These are phyloP conservation scores for Metahyphopichia silvanorum DNA, from an alignment of 805 yeast species.

Conservation along the genomic window DNA sequence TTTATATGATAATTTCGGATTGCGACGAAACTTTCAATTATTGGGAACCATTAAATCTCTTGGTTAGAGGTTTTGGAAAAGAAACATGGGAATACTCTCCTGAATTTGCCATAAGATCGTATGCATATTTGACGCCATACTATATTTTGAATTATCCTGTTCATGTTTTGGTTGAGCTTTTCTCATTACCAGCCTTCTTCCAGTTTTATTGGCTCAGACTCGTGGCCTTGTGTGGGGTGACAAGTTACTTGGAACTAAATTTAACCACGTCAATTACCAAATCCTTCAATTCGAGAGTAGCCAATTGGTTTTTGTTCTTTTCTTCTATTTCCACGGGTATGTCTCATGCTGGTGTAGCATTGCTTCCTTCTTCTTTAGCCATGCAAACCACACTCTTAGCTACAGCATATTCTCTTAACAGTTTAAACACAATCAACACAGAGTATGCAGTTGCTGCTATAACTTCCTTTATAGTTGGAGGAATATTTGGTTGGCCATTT, in stretches of 20 bases:
- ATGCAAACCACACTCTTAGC: slow-evolving; percentile 46
- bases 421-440: slow-evolving; percentile 5
- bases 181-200: slow-evolving; percentile 18
- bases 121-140: slow-evolving; percentile 66
- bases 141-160: slow-evolving; percentile 24
- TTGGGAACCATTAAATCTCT: slow-evolving; percentile 87
- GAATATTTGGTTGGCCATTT: slow-evolving; percentile 91
- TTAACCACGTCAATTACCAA: slow-evolving; percentile 42
- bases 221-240: slow-evolving; percentile 32
- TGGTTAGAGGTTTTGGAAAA: slow-evolving; percentile 80
- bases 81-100: slow-evolving; percentile 98
- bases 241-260: slow-evolving; percentile 49
- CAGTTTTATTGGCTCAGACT: slow-evolving; percentile 56
- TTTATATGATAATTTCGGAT: slow-evolving; percentile 73
- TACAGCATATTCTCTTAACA: slow-evolving; percentile 31
- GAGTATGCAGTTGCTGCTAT: slow-evolving; percentile 22
- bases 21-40: slow-evolving; percentile 92
- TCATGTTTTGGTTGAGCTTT: slow-evolving; percentile 8
- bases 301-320: slow-evolving; percentile 62
- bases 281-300: slow-evolving; percentile 34
- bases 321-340: slow-evolving; percentile 71
- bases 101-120: slow-evolving; percentile 80
- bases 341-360: slow-evolving; percentile 84
- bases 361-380: slow-evolving; percentile 80
- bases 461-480: slow-evolving; percentile 57